Conservation (phyloP, 148 eudicot genomes). For the Camellia granthamiana region DNA sequence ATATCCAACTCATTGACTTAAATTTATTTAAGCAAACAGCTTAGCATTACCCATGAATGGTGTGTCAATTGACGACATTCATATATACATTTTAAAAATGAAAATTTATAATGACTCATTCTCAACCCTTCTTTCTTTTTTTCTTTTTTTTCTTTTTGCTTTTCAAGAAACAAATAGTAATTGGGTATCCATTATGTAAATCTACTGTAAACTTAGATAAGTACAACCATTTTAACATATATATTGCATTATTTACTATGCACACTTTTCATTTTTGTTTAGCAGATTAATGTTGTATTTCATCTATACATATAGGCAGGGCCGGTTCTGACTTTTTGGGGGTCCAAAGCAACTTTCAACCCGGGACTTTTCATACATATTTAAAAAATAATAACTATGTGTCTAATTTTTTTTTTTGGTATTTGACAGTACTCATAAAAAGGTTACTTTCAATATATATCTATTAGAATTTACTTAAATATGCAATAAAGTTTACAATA, state of each 20-base stretch:
- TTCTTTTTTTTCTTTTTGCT: too few relatives aligned
- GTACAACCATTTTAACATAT: background rate
- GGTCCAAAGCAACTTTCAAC: too few relatives aligned
- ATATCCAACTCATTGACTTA: background rate
- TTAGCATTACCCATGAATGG: background rate
- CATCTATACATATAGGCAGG: background rate
- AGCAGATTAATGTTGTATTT: background rate
- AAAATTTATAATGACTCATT: background rate
- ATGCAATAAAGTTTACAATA: too few relatives aligned
- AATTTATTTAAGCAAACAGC: conserved; percentile 2
- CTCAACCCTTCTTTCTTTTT: background rate
- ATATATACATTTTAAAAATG: background rate
- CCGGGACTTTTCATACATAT: too few relatives aligned
- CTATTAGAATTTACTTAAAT: too few relatives aligned
- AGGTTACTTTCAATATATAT: too few relatives aligned
- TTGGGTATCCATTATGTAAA: background rate
- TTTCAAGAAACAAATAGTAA: background rate
- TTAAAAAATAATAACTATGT: too few relatives aligned
- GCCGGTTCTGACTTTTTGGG: too few relatives aligned
- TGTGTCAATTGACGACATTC: background rate
- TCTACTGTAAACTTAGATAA: background rate
- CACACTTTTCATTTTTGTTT: too few relatives aligned
- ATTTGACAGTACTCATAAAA: too few relatives aligned
- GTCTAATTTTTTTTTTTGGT: too few relatives aligned
- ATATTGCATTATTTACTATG: too few relatives aligned